Conservation (phyloP, 2,329 filamentous ascomycete genomes). For the Pseudogymnoascus pannorum region DNA sequence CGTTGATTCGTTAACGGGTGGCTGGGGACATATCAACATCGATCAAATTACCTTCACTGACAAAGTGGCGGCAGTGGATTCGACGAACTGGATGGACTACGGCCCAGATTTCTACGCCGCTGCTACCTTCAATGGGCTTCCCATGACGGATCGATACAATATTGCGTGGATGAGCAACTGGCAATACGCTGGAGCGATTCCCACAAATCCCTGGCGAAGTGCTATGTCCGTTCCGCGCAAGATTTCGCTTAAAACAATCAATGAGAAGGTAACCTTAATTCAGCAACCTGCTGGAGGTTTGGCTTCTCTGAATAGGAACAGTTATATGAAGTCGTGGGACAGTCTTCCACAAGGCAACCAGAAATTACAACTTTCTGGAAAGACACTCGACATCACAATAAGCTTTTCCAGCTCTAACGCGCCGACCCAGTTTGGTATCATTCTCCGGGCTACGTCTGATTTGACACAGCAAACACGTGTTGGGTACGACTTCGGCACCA, state of each 20-base stretch:
- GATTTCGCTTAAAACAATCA: no score
- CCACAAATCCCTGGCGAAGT: no score
- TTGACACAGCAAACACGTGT: constrained; percentile 2
- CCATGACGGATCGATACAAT: no score
- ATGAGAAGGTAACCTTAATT: no score
- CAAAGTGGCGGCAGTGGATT: no score
- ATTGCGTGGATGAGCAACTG: no score
- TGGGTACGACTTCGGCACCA: constrained; percentile 8
- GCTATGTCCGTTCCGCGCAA: no score
- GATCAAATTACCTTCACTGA: no score
- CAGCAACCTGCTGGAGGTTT: background rate
- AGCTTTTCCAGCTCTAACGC: background rate
- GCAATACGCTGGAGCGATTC: no score
- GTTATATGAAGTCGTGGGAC: background rate
- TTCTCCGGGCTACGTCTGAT: constrained; percentile 7
- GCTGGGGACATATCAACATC: no score
- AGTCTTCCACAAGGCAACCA: background rate
- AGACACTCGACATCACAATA: background rate
- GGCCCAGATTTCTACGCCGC: constrained; percentile 26
- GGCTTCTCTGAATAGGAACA: background rate
- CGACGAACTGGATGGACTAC: constrained; percentile 45
- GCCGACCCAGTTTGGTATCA: background rate
- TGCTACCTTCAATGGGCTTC: constrained; percentile 13
- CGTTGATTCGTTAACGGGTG: no score
- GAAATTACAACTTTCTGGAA: background rate